Conservation (phyloP, 495 filamentous ascomycete species). For the Aspergillus baeticus region DNA sequence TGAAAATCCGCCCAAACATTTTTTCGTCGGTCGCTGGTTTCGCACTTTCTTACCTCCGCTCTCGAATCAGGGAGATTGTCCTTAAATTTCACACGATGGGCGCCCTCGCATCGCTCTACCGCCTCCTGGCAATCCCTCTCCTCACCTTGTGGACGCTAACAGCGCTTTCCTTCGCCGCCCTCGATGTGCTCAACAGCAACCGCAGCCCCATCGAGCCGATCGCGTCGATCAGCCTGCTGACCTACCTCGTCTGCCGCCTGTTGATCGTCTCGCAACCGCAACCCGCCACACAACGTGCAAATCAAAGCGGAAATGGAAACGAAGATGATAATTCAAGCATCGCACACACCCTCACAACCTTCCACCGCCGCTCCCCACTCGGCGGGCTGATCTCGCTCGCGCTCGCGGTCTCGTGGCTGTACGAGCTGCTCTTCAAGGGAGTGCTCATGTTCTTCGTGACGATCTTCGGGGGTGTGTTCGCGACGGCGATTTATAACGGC, state of each 20-base stretch:
- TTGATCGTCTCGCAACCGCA: background rate
- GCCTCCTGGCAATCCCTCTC: background rate
- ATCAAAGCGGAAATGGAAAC: background rate
- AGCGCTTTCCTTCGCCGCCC: constrained; percentile 18
- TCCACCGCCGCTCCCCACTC: constrained; percentile 9
- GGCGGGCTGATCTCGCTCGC: constrained; percentile 7
- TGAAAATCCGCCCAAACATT: too few species aligned
- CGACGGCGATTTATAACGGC: constrained; percentile 14
- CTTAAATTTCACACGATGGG: too few species aligned
- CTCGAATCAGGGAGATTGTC: background rate
- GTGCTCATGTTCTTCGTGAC: constrained; percentile 17
- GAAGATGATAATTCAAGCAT: constrained; percentile 2
- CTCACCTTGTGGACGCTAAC: constrained; percentile 19
- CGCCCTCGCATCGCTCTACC: background rate
- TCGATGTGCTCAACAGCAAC: constrained; percentile 18
- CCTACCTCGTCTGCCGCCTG: constrained; percentile 18
- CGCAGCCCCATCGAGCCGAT: constrained; percentile 9
- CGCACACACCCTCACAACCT: constrained; percentile 11
- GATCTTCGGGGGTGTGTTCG: constrained; percentile 14
- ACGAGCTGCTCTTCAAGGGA: constrained; percentile 15
- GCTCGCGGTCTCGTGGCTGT: constrained; percentile 19
- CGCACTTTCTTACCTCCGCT: background rate
- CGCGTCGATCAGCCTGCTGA: constrained; percentile 23
- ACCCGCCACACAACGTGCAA: background rate
- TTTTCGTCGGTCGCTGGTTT: too few species aligned